Conservation (phyloP, 768 basidiomycete genomes). For the Auricularia sp. region DNA sequence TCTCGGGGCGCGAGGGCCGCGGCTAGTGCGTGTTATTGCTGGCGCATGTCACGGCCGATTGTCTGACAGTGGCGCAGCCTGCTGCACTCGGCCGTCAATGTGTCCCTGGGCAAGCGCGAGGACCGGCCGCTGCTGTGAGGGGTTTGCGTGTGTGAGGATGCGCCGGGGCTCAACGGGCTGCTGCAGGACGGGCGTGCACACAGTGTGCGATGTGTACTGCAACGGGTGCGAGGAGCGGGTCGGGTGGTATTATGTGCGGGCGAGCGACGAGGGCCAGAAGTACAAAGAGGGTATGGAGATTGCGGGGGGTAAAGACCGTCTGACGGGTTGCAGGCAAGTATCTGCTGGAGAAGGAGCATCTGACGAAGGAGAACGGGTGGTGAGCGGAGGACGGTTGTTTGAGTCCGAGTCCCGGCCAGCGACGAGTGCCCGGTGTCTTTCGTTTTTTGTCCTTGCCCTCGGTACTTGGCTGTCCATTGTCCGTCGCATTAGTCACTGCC, state of each 20-base stretch:
- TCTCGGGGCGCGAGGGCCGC: slow-evolving; percentile 73
- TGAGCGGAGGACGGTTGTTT: neutral
- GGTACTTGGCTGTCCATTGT: no score
- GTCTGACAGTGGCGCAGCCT: slow-evolving; percentile 34
- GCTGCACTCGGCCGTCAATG: slow-evolving; percentile 68
- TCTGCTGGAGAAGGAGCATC: slow-evolving; percentile 66
- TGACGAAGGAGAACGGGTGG: slow-evolving; percentile 80
- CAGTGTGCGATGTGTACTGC: slow-evolving; percentile 74
- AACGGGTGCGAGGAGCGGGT: slow-evolving; percentile 67
- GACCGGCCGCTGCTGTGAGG: slow-evolving; percentile 61
- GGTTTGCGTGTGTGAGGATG: slow-evolving; percentile 6
- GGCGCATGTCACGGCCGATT: neutral
- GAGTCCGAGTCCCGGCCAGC: no score
- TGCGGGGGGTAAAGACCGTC: neutral
- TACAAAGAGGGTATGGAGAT: slow-evolving; percentile 60
- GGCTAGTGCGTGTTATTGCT: slow-evolving; percentile 50
- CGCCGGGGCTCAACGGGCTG: neutral
- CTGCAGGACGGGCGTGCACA: slow-evolving; percentile 65
- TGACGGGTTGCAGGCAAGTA: slow-evolving; percentile 55
- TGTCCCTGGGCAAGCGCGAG: slow-evolving; percentile 63
- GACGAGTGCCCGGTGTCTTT: no score
- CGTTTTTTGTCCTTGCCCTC: neutral
- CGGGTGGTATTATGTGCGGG: slow-evolving; percentile 79
- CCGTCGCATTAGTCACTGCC: neutral
- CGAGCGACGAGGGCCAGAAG: slow-evolving; percentile 65